Base-by-base conservation (phyloP, 2,329 filamentous ascomycete species). In the Xylariales sp. region DNA sequence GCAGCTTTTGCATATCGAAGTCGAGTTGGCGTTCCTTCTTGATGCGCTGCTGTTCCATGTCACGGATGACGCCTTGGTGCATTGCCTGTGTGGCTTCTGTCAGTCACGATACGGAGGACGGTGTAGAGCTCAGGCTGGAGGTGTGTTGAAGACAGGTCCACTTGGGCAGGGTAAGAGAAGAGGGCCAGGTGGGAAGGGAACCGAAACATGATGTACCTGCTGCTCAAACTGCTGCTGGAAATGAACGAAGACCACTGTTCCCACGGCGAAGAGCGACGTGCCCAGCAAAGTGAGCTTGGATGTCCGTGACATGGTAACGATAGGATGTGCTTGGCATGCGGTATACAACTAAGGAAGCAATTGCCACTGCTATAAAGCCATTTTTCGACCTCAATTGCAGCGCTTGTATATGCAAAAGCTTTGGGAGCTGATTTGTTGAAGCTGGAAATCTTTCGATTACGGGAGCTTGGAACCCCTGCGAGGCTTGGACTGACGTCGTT, bases 61-160 rank as follows among this genome's bases (percentile, higher is more conserved):
- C 93, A 49, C 91, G 86, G 50, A 97, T 71, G 31, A 98, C 93
- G 32, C 93, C 93, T 51, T 85, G 80, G 59, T 98, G 93, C 93
- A 98, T 98, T 43, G 88, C 86, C 93, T 91, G 48, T 3, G 31
- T 19, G 27, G 29, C 40, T 41, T 21, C 14, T 42, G 14, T 44
- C 20, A 44, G 29, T 50, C 18, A 42, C 43, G 35, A 34, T 40
- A 38, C 45, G n/a, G n/a, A n/a, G n/a, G n/a, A n/a, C n/a, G n/a
- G n/a, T n/a, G n/a, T n/a, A n/a, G n/a, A n/a, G n/a, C n/a, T n/a
- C n/a, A n/a, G n/a, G n/a, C n/a, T n/a, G n/a, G n/a, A n/a, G n/a
- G n/a, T n/a, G n/a, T n/a, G n/a, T n/a, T n/a, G n/a, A n/a, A n/a
- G n/a, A n/a, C n/a, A n/a, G n/a, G n/a, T n/a, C n/a, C n/a, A n/a